Conservation (phyloP, 2,329 filamentous ascomycete species). For the Neonectria coccinea region DNA sequence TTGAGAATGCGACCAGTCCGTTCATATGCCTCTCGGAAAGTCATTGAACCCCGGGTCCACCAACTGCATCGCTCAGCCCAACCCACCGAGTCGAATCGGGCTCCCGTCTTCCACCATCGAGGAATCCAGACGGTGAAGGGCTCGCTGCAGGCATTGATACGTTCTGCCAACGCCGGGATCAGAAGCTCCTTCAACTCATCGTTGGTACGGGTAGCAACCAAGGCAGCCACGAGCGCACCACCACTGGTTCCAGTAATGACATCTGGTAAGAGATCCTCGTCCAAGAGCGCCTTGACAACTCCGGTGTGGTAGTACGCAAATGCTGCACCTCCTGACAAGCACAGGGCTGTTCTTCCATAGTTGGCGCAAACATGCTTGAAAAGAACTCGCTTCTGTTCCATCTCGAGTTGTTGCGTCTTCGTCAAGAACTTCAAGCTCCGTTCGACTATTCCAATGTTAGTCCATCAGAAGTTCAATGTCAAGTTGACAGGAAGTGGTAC, state of each 20-base stretch:
- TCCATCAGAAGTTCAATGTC: background rate
- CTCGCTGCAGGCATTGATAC: constrained; percentile 89
- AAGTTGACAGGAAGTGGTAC: constrained; percentile 38
- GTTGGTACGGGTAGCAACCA: constrained; percentile 90
- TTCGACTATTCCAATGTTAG: constrained; percentile 64
- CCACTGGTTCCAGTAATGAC: constrained; percentile 98
- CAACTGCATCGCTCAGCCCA: constrained; percentile 89
- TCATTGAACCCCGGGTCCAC: constrained; percentile 92
- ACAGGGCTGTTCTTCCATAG: constrained; percentile 91
- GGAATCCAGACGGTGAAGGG: constrained; percentile 78
- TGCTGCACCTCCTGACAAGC: constrained; percentile 90
- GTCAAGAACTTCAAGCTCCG: constrained; percentile 75
- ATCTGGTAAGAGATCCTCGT: constrained; percentile 86
- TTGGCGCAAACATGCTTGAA: constrained; percentile 93
- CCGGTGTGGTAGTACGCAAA: constrained; percentile 99
- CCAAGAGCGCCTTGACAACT: constrained; percentile 88
- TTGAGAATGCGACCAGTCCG: constrained; percentile 94
- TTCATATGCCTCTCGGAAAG: constrained; percentile 94
- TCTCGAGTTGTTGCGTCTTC: constrained; percentile 72
- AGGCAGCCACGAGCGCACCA: constrained; percentile 86
- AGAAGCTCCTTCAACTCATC: constrained; percentile 88
- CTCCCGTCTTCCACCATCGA: constrained; percentile 92
- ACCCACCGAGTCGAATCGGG: constrained; percentile 91
- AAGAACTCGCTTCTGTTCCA: constrained; percentile 80
- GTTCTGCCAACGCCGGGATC: constrained; percentile 85